Evolutionary conservation across 352 stramenopile species (phyloP).

Genomic region (Peronosclerospora sorghi): DNA sequence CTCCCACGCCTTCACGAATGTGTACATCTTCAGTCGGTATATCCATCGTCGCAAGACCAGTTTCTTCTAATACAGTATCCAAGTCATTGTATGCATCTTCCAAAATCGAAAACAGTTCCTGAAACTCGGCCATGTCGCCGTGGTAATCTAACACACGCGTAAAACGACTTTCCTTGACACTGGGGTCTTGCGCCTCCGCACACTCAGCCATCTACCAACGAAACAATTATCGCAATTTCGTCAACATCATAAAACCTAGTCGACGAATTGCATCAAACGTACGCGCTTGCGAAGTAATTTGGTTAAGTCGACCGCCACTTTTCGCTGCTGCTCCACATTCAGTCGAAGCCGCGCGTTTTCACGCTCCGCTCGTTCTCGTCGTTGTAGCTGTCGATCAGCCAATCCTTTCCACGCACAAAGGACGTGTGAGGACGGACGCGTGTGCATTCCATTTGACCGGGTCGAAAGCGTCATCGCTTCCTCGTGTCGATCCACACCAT

Average conservation of each 20-base stretch:
- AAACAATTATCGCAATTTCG: too few species aligned
- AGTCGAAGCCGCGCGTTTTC: slow-evolving; percentile 31
- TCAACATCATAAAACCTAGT: too few species aligned
- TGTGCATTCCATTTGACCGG: not conserved
- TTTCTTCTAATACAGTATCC: slow-evolving; percentile 16
- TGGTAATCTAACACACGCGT: slow-evolving; percentile 16
- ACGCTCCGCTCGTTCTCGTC: slow-evolving; percentile 23
- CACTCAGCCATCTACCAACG: slow-evolving; percentile 18
- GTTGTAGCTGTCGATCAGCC: slow-evolving; percentile 18
- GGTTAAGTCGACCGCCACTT: slow-evolving; percentile 15
- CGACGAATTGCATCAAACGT: not conserved
- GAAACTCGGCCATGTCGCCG: slow-evolving; percentile 19
- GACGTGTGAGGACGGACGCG: slow-evolving; percentile 13
- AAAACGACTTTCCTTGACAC: slow-evolving; percentile 12
- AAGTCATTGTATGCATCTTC: slow-evolving; percentile 21
- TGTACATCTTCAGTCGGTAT: slow-evolving; percentile 17
- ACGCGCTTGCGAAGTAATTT: slow-evolving; percentile 14
- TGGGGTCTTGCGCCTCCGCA: slow-evolving; percentile 11
- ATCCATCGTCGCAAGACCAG: slow-evolving; percentile 21
- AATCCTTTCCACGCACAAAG: slow-evolving; percentile 22
- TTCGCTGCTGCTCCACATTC: slow-evolving; percentile 27
- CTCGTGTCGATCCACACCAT: slow-evolving; percentile 12
- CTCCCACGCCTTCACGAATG: slow-evolving; percentile 21
- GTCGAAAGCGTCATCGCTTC: not conserved
- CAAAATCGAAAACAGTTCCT: slow-evolving; percentile 18